These are phyloP conservation scores for Plenodomus lindquistii DNA, from an alignment of 2,329 filamentous ascomycete species.

Conservation along the genomic window DNA sequence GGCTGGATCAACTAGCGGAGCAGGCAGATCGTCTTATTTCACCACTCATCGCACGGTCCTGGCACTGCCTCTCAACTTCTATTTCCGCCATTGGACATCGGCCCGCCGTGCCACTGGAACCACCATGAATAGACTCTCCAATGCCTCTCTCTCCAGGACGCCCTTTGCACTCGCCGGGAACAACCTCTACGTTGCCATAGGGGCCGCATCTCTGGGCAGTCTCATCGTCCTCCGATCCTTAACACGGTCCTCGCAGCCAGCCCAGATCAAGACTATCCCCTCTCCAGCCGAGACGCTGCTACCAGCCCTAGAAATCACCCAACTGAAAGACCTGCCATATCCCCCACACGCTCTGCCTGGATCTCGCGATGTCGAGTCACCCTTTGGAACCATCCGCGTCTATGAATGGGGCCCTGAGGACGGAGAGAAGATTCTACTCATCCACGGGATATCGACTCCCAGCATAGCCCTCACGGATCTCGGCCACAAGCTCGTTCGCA, in stretches of 20 bases:
- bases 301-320: conserved; percentile 26
- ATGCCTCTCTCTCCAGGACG: conserved; percentile 12
- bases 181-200: conserved; percentile 22
- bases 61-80: conserved; percentile 14
- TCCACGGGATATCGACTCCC: conserved; percentile 84
- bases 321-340: conserved; percentile 54
- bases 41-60: conserved; percentile 19
- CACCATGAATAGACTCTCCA: conserved; percentile 14
- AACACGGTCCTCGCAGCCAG: conserved; percentile 19
- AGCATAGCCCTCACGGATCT: conserved; percentile 69
- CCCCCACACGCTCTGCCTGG: conserved; percentile 72
- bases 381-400: conserved; percentile 71
- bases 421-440: conserved; percentile 72
- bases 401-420: conserved; percentile 80
- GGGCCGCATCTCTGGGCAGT: conserved; percentile 30
- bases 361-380: conserved; percentile 67
- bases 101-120: conserved; percentile 7
- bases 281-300: conserved; percentile 37
- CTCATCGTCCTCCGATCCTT: conserved; percentile 28
- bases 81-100: conserved; percentile 28
- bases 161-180: conserved; percentile 23
- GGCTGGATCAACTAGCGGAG: conserved; percentile 11
- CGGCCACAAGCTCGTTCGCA: conserved; percentile 65
- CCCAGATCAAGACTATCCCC: conserved; percentile 16
- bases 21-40: conserved; percentile 20